Conservation (phyloP, 176 grass and related monocot species). For the Echinochloa phyllopogon region DNA sequence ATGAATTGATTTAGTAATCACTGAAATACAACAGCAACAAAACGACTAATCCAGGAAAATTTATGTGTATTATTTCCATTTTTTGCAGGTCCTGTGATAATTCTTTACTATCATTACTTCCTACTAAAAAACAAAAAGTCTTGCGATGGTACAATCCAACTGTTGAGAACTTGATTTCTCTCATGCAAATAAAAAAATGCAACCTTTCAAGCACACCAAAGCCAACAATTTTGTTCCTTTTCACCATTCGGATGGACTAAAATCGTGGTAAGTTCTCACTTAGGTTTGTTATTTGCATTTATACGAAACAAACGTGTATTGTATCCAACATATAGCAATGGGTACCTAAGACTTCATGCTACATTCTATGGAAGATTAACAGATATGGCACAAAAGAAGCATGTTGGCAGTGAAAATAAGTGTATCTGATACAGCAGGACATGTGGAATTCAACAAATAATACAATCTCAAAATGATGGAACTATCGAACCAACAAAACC, state of each 20-base stretch:
- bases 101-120: conserved; percentile 19
- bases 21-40: neutral
- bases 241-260: conserved; percentile 11
- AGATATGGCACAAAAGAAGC: neutral
- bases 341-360: neutral
- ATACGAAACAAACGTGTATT: neutral
- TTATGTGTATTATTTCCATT: neutral
- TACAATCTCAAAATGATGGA: neutral
- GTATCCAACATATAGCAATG: neutral
- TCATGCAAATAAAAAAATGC: conserved; percentile 18
- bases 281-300: neutral
- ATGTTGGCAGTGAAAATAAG: neutral
- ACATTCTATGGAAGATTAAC: neutral
- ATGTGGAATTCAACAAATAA: neutral
- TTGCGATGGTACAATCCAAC: neutral
- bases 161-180: conserved; percentile 2
- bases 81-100: neutral
- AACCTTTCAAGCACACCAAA: conserved; percentile 15
- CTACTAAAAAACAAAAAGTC: conserved; percentile 8
- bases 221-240: neutral
- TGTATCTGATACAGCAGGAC: conserved; percentile 1
- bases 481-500: neutral
- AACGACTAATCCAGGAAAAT: neutral
- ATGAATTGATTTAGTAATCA: neutral
- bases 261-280: neutral